Percentiles rank a stretch among this genome's conserved stretches.
Conservation (phyloP, 139 green algal species). For the Tetradesmus lagerheimii region DNA sequence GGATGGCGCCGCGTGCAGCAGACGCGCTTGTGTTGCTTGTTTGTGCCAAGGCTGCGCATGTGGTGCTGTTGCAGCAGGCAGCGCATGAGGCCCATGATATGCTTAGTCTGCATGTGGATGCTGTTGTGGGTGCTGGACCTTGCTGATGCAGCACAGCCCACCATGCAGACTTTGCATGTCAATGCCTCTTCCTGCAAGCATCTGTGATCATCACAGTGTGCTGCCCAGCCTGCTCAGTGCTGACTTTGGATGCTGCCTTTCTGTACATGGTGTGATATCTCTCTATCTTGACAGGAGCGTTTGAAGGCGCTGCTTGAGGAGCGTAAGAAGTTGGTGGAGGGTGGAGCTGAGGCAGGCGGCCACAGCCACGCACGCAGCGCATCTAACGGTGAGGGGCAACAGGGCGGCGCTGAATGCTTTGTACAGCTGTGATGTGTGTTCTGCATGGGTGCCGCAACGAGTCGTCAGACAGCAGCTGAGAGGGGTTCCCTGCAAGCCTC, state of each 20-base stretch:
- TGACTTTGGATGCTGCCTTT: not conserved
- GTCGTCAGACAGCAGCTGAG: too few species aligned
- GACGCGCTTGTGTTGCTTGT: not conserved
- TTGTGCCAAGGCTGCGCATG: too few species aligned
- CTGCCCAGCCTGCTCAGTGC: too few species aligned
- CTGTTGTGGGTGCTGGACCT: too few species aligned
- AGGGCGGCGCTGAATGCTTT: not conserved
- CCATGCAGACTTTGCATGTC: too few species aligned
- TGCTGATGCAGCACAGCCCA: too few species aligned
- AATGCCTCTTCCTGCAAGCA: too few species aligned
- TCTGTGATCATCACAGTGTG: too few species aligned
- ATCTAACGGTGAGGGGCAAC: not conserved
- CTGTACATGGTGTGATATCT: not conserved
- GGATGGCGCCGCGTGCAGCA: not conserved
- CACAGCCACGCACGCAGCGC: conserved; percentile 3
- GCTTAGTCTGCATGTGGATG: too few species aligned
- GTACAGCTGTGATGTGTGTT: too few species aligned
- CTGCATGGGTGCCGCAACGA: too few species aligned
- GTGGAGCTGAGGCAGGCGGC: conserved; percentile 22
- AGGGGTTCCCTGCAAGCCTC: too few species aligned
- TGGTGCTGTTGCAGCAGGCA: not conserved
- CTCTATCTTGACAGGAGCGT: conserved; percentile 55
- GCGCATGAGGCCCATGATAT: not conserved
- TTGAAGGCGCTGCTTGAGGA: conserved; percentile 75
- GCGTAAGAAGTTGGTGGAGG: conserved; percentile 73